Conservation (phyloP, 306 rosid genomes). For the Morella rubra region DNA sequence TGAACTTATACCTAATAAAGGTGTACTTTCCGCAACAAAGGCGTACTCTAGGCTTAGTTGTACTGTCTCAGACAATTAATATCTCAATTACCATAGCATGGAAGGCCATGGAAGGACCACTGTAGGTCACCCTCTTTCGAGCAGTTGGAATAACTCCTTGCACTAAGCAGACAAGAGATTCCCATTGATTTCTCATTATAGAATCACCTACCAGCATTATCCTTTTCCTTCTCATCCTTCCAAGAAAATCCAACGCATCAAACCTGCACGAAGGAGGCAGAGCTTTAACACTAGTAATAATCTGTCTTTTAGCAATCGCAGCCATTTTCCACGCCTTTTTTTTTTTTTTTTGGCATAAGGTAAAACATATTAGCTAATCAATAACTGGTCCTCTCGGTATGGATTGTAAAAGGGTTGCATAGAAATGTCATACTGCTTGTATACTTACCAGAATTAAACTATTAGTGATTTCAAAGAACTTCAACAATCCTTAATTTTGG, state of each 20-base stretch:
- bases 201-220: constrained; percentile 97
- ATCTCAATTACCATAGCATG: constrained; percentile 70
- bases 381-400: too few relatives aligned
- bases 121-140: constrained; percentile 63
- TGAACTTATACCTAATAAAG: neutral
- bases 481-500: neutral
- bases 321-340: neutral
- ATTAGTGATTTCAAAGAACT: neutral
- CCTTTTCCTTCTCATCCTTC: constrained; percentile 80
- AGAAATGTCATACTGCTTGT: too few relatives aligned
- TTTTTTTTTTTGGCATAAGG: neutral
- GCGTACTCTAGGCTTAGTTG: neutral
- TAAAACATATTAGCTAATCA: too few relatives aligned
- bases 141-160: constrained; percentile 87
- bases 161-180: constrained; percentile 87
- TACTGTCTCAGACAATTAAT: constrained; percentile 10
- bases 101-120: constrained; percentile 88
- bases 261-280: constrained; percentile 52
- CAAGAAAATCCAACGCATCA: constrained; percentile 85
- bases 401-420: too few relatives aligned
- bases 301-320: neutral
- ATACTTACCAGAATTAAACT: too few relatives aligned
- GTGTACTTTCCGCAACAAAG: neutral
- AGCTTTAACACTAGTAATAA: neutral
- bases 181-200: constrained; percentile 98